phyloP scores from a whole-genome alignment of 345 rosid species.

The Nephelium lappaceum region DNA sequence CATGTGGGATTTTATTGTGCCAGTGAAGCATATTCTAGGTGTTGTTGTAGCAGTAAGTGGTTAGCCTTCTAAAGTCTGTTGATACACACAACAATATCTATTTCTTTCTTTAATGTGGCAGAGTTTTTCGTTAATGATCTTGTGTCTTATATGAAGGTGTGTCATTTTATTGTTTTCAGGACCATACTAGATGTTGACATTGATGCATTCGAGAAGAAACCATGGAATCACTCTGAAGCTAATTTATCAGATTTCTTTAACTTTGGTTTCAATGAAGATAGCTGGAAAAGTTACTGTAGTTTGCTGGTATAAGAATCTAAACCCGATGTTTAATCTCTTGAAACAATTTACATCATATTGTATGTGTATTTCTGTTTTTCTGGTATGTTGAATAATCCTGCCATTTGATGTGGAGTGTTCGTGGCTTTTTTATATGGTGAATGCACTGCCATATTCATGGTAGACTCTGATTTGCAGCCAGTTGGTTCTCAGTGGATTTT shows the following conservation, averaged over 20 bases:
- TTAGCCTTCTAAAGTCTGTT: neutral
- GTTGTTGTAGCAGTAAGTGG: neutral
- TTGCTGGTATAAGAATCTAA: slow-evolving; percentile 45
- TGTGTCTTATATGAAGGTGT: neutral
- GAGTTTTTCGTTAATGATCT: slow-evolving; percentile 18
- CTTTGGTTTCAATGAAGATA: slow-evolving; percentile 65
- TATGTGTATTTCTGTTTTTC: neutral
- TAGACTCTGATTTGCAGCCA: neutral
- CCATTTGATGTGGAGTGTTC: neutral
- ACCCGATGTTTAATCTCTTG: neutral
- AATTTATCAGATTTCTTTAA: slow-evolving; percentile 65
- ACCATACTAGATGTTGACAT: slow-evolving; percentile 51
- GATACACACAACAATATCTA: neutral
- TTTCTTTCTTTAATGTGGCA: neutral
- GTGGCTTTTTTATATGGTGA: neutral
- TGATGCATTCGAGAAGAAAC: slow-evolving; percentile 56
- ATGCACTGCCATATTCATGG: neutral
- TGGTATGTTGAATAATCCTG: neutral
- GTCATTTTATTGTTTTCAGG: slow-evolving; percentile 37
- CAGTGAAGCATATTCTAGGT: neutral
- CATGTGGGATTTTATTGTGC: neutral
- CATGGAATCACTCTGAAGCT: slow-evolving; percentile 59
- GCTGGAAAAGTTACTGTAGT: slow-evolving; percentile 68
- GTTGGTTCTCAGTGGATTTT: neutral
- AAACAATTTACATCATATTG: neutral